phyloP scores from a whole-genome alignment of 2,329 filamentous ascomycete species.

The Colletotrichum paranaense region DNA sequence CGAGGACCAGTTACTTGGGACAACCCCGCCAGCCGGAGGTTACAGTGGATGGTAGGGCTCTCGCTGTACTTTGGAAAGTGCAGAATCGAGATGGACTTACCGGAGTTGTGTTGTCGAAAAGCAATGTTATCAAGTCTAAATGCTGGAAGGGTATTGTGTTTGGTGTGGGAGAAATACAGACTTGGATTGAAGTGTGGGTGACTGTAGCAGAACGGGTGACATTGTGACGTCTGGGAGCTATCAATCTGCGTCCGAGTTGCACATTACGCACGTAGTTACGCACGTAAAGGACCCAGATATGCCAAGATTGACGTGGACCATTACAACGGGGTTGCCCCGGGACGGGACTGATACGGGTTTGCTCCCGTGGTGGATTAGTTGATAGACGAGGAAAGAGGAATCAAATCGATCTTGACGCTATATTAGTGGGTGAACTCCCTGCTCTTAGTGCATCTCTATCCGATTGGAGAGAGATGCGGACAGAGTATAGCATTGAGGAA shows the following conservation, averaged over 20 bases:
- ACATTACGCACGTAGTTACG: conserved; percentile 12
- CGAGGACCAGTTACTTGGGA: not conserved
- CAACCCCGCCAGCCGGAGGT: not conserved
- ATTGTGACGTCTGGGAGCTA: conserved; percentile 15
- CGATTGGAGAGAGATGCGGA: not conserved
- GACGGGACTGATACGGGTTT: conserved; percentile 11
- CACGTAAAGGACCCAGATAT: conserved; percentile 8
- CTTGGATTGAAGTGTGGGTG: not conserved
- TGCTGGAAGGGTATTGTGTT: not conserved
- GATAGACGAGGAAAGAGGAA: conserved; percentile 29
- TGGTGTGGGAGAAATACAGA: not conserved
- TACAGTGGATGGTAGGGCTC: not conserved
- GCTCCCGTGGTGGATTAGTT: conserved; percentile 3
- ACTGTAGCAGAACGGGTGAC: not conserved
- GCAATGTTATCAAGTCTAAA: not conserved
- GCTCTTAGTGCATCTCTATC: not conserved
- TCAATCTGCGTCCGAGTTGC: not conserved
- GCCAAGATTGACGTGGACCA: conserved; percentile 18
- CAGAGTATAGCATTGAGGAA: not conserved
- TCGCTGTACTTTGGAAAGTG: not conserved
- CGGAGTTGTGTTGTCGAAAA: conserved; percentile 10
- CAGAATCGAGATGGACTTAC: not conserved
- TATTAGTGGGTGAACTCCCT: not conserved
- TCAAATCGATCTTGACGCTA: conserved; percentile 3
- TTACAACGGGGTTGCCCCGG: conserved; percentile 14